Evolutionary conservation across 352 stramenopile genomes (phyloP).

Genomic region (Globisporangium cystogenes): DNA sequence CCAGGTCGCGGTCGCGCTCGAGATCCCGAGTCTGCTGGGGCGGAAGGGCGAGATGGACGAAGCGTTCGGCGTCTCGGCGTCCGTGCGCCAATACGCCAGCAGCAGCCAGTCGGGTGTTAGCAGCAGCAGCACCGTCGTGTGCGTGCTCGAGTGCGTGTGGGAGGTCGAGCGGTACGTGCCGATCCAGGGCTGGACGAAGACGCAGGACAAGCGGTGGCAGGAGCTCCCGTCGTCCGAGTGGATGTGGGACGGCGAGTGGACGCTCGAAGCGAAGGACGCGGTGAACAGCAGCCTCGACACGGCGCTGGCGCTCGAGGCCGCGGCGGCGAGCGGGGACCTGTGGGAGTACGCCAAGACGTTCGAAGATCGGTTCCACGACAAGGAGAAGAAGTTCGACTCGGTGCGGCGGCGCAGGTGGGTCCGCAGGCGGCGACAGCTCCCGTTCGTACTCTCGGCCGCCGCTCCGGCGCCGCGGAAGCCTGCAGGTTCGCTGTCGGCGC

Average conservation of each 20-base stretch:
- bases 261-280: slow-evolving; percentile 29
- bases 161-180: slow-evolving; percentile 72
- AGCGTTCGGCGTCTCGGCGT: slow-evolving; percentile 22
- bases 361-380: slow-evolving; percentile 67
- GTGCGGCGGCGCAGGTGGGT: slow-evolving; percentile 66
- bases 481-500: not conserved
- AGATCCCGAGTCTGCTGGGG: slow-evolving; percentile 44
- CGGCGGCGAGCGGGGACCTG: not conserved
- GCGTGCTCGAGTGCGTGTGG: slow-evolving; percentile 64
- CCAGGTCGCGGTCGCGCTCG: slow-evolving; percentile 38
- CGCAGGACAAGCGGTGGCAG: slow-evolving; percentile 43
- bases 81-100: not conserved
- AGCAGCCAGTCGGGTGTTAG: too few species aligned
- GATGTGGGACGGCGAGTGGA: slow-evolving; percentile 77
- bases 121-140: slow-evolving; percentile 20
- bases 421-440: slow-evolving; percentile 47
- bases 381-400: slow-evolving; percentile 70
- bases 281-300: slow-evolving; percentile 16
- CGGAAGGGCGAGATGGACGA: slow-evolving; percentile 38
- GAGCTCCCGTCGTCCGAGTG: slow-evolving; percentile 73
- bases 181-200: slow-evolving; percentile 64
- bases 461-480: not conserved
- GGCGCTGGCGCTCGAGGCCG: slow-evolving; percentile 11
- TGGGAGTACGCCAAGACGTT: slow-evolving; percentile 74
- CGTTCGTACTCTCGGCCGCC: slow-evolving; percentile 34